These are phyloP conservation scores for Metarhizium sp. DNA, from an alignment of 2,329 filamentous ascomycete genomes.

Conservation along the genomic window DNA sequence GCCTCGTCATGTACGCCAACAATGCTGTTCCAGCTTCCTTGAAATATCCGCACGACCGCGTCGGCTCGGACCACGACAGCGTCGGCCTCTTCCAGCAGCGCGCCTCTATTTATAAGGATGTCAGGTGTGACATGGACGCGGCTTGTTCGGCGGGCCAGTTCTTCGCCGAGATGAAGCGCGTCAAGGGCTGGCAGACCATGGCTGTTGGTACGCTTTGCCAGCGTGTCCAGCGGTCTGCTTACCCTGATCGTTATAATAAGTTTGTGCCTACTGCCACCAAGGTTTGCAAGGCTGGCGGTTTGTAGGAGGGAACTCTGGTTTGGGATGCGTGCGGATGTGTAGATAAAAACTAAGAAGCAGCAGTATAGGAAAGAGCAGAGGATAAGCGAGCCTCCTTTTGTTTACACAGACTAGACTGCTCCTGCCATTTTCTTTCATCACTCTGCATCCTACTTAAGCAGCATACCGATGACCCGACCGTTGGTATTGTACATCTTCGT, in stretches of 20 bases:
- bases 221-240: constrained; percentile 13
- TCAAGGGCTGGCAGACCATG: constrained; percentile 13
- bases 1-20: constrained; percentile 13
- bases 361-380: too few species aligned
- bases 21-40: constrained; percentile 10
- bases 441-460: too few species aligned
- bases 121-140: constrained; percentile 13
- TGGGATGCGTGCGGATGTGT: too few species aligned
- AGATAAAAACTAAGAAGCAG: too few species aligned
- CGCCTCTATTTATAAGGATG: constrained; percentile 11
- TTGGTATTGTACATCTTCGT: too few species aligned
- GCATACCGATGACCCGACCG: too few species aligned
- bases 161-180: constrained; percentile 11
- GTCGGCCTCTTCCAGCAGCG: constrained; percentile 17
- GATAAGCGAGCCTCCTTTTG: too few species aligned
- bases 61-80: constrained; percentile 14
- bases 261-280: constrained; percentile 8
- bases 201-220: constrained; percentile 14
- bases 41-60: constrained; percentile 11
- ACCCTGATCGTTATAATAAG: constrained; percentile 10
- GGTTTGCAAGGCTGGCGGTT: constrained; percentile 12
- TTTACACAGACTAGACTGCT: too few species aligned
- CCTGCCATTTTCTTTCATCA: too few species aligned
- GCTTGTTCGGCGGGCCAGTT: constrained; percentile 14
- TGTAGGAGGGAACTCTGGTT: background rate